Evolutionary conservation across 192 early-diverging fungal genomes (phyloP), one percentile per base, ranked within the genome.

Genomic region (Podila epicladia): DNA sequence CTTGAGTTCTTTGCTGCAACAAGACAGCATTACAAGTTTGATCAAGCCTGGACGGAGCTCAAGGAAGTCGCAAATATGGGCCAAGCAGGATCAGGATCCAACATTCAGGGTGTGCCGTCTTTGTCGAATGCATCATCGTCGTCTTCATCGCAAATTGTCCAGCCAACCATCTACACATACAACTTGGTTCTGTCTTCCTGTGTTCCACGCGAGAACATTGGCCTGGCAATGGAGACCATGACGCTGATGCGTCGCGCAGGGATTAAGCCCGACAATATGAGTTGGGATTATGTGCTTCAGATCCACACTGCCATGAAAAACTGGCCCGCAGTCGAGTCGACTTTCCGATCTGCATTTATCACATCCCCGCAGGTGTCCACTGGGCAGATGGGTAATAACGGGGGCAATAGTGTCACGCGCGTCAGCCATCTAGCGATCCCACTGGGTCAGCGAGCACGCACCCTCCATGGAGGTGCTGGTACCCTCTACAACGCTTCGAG

Each of bases 271-370:
- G 77, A 80, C 58, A 80, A 38, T 32, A 69, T 65, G 55, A 69
- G 66, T 26, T 80, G 77, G 77, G 77, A 80, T 20, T 80, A 60
- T 48, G 35, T 80, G 8, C 57, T 80, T 6, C 70, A 80, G 62
- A 69, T 80, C 19, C 67, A 80, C 59, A 73, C 71, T 29, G 67
- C 61, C 2, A 64, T 73, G 77, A 72, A 69, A 32, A 69, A 80
- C 51, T 80, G 77, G 77, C 11, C 26, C 9, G 70, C 77, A 29
- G 66, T 80, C 45, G 77, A 80, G 38, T 41, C 65, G 11, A 69
- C 71, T 12, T 80, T 71, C 33, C 65, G 62, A 24, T 50, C 57
- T 8, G 71, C 58, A 15, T 80, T 80, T 49, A n/a, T 69, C 35
- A 69, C 71, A 5, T 22, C 66, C 20, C 49, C 65, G 24, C 32